Percentiles rank a stretch among this genome's conserved stretches.
phyloP scores from a whole-genome alignment of 257 asterid genomes.

The Salvia rosmarinus region DNA sequence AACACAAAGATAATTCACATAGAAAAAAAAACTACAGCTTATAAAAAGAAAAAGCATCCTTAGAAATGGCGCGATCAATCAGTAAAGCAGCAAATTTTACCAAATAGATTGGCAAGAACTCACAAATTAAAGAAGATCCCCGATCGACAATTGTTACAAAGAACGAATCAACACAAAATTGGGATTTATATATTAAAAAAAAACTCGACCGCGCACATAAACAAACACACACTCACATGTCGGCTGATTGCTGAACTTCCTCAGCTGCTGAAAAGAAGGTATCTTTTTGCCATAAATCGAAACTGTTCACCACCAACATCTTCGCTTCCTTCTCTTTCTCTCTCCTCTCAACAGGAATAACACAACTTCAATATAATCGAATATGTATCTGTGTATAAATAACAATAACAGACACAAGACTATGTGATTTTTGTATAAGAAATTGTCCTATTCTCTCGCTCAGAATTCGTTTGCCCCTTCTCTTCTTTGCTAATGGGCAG shows the following conservation, averaged over 20 bases:
- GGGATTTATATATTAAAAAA: neutral
- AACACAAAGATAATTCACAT: neutral
- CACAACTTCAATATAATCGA: slow-evolving; percentile 28
- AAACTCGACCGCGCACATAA: too few species aligned
- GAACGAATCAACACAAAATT: neutral
- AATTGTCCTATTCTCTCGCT: neutral
- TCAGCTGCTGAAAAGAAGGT: slow-evolving; percentile 81
- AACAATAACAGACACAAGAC: neutral
- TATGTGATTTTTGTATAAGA: too few species aligned
- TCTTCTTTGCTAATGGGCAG: slow-evolving; percentile 46
- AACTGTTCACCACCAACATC: slow-evolving; percentile 76
- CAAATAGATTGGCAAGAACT: slow-evolving; percentile 7
- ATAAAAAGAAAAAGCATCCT: neutral
- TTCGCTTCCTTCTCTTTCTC: slow-evolving; percentile 28
- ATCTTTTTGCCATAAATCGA: slow-evolving; percentile 84
- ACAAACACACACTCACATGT: slow-evolving; percentile 59
- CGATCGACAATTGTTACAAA: slow-evolving; percentile 13
- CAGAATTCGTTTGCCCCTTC: slow-evolving; percentile 35
- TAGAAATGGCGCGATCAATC: slow-evolving; percentile 21
- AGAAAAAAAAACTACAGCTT: slow-evolving; percentile 16
- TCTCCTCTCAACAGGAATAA: slow-evolving; percentile 27
- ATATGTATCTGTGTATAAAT: neutral
- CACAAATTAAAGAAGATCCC: slow-evolving; percentile 36
- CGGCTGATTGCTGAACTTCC: slow-evolving; percentile 85
- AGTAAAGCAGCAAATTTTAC: slow-evolving; percentile 24